A percentile compares a stretch with the other conserved stretches of the same genome.
Evolutionary conservation across 495 filamentous ascomycete species (phyloP).

Genomic region (Hyaloscypha variabilis): DNA sequence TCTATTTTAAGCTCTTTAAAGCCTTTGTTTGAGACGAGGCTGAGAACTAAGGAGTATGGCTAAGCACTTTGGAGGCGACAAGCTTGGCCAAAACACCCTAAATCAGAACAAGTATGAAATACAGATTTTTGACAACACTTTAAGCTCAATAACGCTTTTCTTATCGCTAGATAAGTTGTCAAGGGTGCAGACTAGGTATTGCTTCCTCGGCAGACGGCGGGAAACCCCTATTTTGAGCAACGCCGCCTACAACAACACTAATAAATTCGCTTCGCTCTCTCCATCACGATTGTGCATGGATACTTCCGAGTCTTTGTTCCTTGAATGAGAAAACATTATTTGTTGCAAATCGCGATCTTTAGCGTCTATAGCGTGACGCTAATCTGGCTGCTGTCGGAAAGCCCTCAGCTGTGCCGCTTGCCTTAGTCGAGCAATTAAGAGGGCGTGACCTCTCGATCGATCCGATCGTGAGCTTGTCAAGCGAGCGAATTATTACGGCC

Average conservation of each 20-base stretch:
- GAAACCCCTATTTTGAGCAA: not conserved
- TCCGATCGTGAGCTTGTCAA: not conserved
- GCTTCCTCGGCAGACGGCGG: not conserved
- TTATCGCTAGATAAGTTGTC: not conserved
- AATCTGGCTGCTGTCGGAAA: not conserved
- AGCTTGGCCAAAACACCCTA: not conserved
- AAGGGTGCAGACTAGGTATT: not conserved
- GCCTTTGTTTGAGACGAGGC: not conserved
- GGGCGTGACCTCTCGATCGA: not conserved
- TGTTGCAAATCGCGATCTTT: conserved; percentile 9
- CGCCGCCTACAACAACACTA: not conserved
- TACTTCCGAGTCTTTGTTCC: not conserved
- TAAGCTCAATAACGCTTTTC: not conserved
- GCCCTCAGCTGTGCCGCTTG: not conserved
- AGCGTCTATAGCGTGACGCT: not conserved
- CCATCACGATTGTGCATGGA: not conserved
- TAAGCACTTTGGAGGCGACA: not conserved
- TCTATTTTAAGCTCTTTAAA: not conserved
- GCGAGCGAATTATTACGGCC: not conserved
- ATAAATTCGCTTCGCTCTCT: not conserved
- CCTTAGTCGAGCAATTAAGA: not conserved
- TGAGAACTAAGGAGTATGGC: not conserved
- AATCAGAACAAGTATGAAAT: not conserved
- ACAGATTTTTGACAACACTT: not conserved
- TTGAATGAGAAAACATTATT: not conserved